phyloP scores from a whole-genome alignment of 164 flowering plant genomes.

The Dillenia turbinata region DNA sequence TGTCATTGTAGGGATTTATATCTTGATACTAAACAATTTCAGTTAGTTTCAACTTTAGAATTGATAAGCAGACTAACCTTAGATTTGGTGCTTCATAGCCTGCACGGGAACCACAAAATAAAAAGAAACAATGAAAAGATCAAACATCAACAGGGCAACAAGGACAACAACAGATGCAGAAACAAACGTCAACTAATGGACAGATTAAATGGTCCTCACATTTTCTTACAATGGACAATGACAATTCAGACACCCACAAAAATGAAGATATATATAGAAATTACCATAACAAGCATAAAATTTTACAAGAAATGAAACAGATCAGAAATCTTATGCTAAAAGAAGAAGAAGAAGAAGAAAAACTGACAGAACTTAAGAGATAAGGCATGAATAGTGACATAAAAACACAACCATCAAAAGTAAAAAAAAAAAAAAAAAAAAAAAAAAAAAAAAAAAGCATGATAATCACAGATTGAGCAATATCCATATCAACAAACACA shows the following conservation, averaged over 20 bases:
- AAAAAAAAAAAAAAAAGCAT: too few relatives aligned
- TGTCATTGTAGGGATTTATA: too few relatives aligned
- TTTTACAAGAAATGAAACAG: not conserved
- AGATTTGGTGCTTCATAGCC: conserved; percentile 55
- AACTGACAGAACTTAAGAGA: too few relatives aligned
- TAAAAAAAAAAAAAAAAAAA: too few relatives aligned
- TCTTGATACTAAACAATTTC: not conserved
- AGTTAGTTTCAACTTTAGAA: not conserved
- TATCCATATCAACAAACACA: not conserved
- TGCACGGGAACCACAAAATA: conserved; percentile 13
- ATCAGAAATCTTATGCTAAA: not conserved
- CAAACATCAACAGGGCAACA: not conserved
- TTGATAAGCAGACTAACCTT: conserved; percentile 26
- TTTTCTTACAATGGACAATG: not conserved
- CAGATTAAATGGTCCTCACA: not conserved
- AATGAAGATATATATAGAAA: not conserved
- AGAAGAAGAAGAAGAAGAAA: not conserved
- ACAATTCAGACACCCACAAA: not conserved
- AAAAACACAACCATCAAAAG: not conserved
- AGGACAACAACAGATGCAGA: not conserved
- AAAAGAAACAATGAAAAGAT: not conserved
- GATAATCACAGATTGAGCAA: conserved; percentile 6
- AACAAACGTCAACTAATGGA: not conserved
- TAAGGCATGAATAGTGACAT: too few relatives aligned
- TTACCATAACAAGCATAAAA: not conserved